These are phyloP conservation scores for Saccharomycopsis sp. DNA, from an alignment of 805 yeast species.

Conservation along the genomic window DNA sequence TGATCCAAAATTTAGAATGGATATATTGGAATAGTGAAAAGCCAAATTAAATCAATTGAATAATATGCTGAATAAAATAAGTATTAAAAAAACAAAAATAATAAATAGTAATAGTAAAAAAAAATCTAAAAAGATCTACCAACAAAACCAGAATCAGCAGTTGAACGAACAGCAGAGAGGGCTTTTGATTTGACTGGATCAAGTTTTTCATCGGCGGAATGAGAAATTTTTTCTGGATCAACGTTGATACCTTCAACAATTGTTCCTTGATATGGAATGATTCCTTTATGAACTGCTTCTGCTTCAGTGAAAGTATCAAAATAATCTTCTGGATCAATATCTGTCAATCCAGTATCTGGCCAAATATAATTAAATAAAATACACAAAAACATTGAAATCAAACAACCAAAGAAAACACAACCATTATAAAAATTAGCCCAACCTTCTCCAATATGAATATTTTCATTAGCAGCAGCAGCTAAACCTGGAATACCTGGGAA, in stretches of 20 bases:
- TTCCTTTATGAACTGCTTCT: slow-evolving; percentile 22
- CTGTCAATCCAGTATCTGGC: slow-evolving; percentile 20
- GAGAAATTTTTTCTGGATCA: too few species aligned
- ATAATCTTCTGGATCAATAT: slow-evolving; percentile 21
- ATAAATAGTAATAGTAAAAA: too few species aligned
- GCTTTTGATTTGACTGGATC: too few species aligned
- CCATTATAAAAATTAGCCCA: slow-evolving; percentile 25
- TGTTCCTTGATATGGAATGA: slow-evolving; percentile 15
- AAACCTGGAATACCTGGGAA: slow-evolving; percentile 33
- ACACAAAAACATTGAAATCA: slow-evolving; percentile 22
- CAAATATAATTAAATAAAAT: slow-evolving; percentile 21
- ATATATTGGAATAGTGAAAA: too few species aligned
- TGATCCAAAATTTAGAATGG: too few species aligned
- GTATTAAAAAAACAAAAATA: too few species aligned
- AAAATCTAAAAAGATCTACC: too few species aligned
- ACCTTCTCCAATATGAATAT: slow-evolving; percentile 19
- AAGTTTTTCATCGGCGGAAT: too few species aligned
- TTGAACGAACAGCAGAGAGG: too few species aligned
- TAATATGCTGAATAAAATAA: too few species aligned
- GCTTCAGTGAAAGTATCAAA: slow-evolving; percentile 24
- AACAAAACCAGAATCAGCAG: too few species aligned
- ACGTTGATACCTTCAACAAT: background rate
- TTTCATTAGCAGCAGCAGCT: slow-evolving; percentile 24
- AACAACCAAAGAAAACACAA: slow-evolving; percentile 24
- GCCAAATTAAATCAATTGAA: too few species aligned